Evolutionary conservation across 768 basidiomycete species (phyloP), one percentile per base, ranked within the genome.

Genomic region (Lanmaoa rubissima): DNA sequence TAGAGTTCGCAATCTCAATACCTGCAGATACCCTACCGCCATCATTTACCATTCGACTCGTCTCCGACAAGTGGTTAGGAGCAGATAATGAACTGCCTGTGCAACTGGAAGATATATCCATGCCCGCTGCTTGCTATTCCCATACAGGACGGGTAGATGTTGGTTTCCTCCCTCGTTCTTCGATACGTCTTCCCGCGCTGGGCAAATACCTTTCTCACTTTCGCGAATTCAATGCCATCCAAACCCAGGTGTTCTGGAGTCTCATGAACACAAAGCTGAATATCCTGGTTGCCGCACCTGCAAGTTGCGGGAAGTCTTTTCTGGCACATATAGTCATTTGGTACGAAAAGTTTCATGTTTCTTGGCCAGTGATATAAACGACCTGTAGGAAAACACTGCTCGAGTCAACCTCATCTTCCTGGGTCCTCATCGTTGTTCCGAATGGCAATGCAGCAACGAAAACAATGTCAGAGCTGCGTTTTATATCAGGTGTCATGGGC

Each of bases 21-120:
- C 77, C 83, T 8, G 74, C 77, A 28, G 78, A 80, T 26, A 74
- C 76, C 40, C 76, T 80, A 5, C 89, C 91, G 0, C 74, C 85
- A 3, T 84, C 78, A 4, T 75, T 98, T 21, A 87, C 82, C 7
- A 79, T 97, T 53, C 84, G 91, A 17, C 87, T 84, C 38, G 82
- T 92, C 44, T 98, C 94, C 8, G 95, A 98, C 72, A 81, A 84
- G 57, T 99, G 97, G 97, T 78, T 97, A 61, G 93, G 93, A 3
- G 90, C 94, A 1, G 94, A 97, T 64, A 84, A 91, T 51, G 85
- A 88, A 57, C 64, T 87, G 9, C 59, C 63, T 2, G 76, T 98
- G 40, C 70, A 84, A 4, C 70, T 98, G 40, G 83, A 86, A 2
- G 75, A 78, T 5, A 73, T 98, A 31, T 73, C 84, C 47, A 95